Percentiles rank a stretch among this genome's conserved stretches.
Evolutionary conservation across 164 flowering plant species (phyloP).

Genomic region (Magnolia sinica): DNA sequence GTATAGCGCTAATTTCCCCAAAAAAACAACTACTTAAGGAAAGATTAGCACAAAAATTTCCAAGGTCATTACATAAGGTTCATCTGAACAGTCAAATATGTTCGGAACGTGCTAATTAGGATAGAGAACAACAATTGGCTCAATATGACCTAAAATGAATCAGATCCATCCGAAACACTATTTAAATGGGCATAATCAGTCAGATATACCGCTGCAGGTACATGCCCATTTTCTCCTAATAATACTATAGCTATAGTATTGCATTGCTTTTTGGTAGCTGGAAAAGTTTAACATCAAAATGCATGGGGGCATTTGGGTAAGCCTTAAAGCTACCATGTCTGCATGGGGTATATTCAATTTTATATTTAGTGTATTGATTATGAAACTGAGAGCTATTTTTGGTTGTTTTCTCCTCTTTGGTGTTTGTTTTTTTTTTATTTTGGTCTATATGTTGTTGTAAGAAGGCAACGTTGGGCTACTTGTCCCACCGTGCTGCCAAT

Average conservation of each 20-base stretch:
- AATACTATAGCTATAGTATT: slow-evolving; percentile 25
- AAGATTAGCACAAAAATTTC: too few relatives aligned
- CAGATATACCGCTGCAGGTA: slow-evolving; percentile 46
- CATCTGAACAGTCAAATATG: too few relatives aligned
- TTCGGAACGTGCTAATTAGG: too few relatives aligned
- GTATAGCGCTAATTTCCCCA: too few relatives aligned
- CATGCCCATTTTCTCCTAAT: slow-evolving; percentile 8
- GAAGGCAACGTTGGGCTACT: slow-evolving; percentile 98
- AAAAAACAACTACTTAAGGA: too few relatives aligned
- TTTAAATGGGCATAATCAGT: too few relatives aligned
- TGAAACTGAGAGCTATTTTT: slow-evolving; percentile 79
- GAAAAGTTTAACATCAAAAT: slow-evolving; percentile 57
- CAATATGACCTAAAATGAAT: too few relatives aligned
- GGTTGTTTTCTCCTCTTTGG: slow-evolving; percentile 78
- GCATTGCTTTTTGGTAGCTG: slow-evolving; percentile 42
- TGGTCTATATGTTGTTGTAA: slow-evolving; percentile 78
- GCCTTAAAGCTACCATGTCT: slow-evolving; percentile 34
- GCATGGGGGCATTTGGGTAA: slow-evolving; percentile 74
- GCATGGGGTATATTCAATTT: slow-evolving; percentile 23
- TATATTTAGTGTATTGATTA: slow-evolving; percentile 45
- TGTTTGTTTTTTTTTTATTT: slow-evolving; percentile 68
- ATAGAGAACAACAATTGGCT: too few relatives aligned
- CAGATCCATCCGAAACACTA: too few relatives aligned
- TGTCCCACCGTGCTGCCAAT: slow-evolving; percentile 96
- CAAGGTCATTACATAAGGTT: too few relatives aligned